Evolutionary conservation across 495 filamentous ascomycete species (phyloP).

Genomic region (Annulohypoxylon moriforme): DNA sequence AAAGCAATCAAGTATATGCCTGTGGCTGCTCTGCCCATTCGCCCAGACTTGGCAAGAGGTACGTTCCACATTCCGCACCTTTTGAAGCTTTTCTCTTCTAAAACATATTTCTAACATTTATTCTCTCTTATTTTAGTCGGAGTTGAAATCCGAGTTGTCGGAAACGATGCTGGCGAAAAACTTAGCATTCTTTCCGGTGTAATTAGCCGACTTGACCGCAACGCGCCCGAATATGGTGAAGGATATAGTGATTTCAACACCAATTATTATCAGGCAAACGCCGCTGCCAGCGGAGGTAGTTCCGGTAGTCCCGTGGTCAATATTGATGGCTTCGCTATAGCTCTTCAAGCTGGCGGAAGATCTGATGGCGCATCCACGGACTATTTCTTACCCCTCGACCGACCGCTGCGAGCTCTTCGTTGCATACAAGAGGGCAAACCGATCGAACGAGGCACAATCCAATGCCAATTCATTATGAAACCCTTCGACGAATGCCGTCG

Average conservation of each 20-base stretch:
- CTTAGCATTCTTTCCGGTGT: slow-evolving; percentile 97
- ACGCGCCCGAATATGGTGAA: slow-evolving; percentile 97
- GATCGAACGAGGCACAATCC: slow-evolving; percentile 92
- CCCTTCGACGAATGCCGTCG: slow-evolving; percentile 97
- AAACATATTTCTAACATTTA: not conserved
- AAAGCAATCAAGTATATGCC: slow-evolving; percentile 97
- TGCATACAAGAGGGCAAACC: slow-evolving; percentile 81
- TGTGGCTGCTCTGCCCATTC: slow-evolving; percentile 78
- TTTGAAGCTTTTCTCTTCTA: not conserved
- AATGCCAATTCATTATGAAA: slow-evolving; percentile 96
- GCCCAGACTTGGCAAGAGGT: slow-evolving; percentile 84
- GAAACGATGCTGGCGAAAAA: slow-evolving; percentile 99
- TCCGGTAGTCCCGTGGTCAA: slow-evolving; percentile 98
- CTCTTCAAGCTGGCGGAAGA: slow-evolving; percentile 93
- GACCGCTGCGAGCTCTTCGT: slow-evolving; percentile 84
- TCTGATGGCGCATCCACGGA: slow-evolving; percentile 96
- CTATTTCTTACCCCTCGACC: slow-evolving; percentile 95
- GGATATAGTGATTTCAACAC: slow-evolving; percentile 99
- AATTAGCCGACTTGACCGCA: slow-evolving; percentile 93
- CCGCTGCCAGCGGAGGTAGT: slow-evolving; percentile 94
- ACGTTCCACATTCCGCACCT: not conserved
- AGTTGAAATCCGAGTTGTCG: slow-evolving; percentile 93
- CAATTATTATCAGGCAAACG: slow-evolving; percentile 98
- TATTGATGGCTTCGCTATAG: slow-evolving; percentile 90
- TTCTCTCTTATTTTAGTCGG: slow-evolving; percentile 67